Base-by-base conservation (phyloP, 129 eudicot genomes). In the Centaurea solstitialis region DNA sequence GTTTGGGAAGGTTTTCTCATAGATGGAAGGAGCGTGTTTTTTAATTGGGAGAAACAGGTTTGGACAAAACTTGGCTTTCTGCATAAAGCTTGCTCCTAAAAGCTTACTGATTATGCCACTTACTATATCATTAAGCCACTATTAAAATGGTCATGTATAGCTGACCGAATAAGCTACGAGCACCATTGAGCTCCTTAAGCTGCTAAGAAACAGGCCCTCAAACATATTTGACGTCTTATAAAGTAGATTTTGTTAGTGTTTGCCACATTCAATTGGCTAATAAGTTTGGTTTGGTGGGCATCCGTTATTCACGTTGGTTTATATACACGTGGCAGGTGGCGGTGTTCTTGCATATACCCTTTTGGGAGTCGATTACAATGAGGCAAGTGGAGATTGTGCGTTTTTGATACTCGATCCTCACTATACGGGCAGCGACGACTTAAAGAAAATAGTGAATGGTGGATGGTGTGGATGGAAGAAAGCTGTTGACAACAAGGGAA, bases 381-480 rank as follows among this genome's bases (percentile, higher is more conserved):
- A 96, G 13, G 78, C 86, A 64, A 96, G 89, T 9, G 99, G 99
- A 5, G 99, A 96, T 80, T 93, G 98, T 78, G 99, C 97, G 5
- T 96, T 93, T 86, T 90, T 96, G 15, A 91, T 96, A 83, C 95
- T 93, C 3, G 99, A 96, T 86, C 99, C 98, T 78, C 99, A 96
- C 81, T 96, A 93, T 70, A 96, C 98, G 0, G 95, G 99, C 30
- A 79, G 37, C n/a, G 98, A 96, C 8, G 99, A 93, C 78, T 85
- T 88, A 43, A 93, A 93, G 88, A 96, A 91, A 78, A 89, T 93
- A 74, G 97, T 91, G 24, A 91, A 96, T 45, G 95, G 98, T 68
- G 98, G 98, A 83, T 96, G 98, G 99, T 93, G 98, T 50, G 99
- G 97, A 43, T 96, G 99, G 99, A 96, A 91, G 81, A 93, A 91